Percentiles rank a stretch among this genome's conserved stretches.
These are phyloP conservation scores for Balansia obtecta DNA, from an alignment of 2,329 filamentous ascomycete genomes.

Conservation along the genomic window DNA sequence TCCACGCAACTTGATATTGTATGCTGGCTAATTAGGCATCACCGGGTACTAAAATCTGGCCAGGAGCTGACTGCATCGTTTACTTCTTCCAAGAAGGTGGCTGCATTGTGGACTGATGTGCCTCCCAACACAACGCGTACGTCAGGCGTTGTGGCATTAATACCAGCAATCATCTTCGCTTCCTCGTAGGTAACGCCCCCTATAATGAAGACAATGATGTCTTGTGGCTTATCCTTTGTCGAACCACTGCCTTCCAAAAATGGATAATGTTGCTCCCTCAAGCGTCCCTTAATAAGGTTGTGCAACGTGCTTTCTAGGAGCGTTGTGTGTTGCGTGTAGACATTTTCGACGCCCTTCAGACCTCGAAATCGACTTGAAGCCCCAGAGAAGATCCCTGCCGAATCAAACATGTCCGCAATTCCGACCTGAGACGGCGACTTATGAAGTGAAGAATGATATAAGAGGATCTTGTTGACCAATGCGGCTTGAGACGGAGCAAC, in stretches of 20 bases:
- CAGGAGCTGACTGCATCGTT: slow-evolving; percentile 78
- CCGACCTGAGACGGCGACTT: slow-evolving; percentile 62
- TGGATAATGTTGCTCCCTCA: slow-evolving; percentile 80
- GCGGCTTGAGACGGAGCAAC: slow-evolving; percentile 65
- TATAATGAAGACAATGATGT: slow-evolving; percentile 88
- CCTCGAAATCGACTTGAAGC: slow-evolving; percentile 84
- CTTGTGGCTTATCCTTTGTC: slow-evolving; percentile 90
- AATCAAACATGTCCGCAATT: slow-evolving; percentile 86
- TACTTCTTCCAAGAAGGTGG: slow-evolving; percentile 80
- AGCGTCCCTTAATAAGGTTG: slow-evolving; percentile 80
- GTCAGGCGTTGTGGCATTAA: slow-evolving; percentile 84
- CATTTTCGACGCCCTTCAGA: slow-evolving; percentile 93
- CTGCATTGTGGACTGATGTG: slow-evolving; percentile 78
- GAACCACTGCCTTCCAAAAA: slow-evolving; percentile 82
- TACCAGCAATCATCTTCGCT: slow-evolving; percentile 86
- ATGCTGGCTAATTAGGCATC: slow-evolving; percentile 6
- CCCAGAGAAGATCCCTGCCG: slow-evolving; percentile 79
- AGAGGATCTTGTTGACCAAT: slow-evolving; percentile 68
- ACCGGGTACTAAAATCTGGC: slow-evolving; percentile 48
- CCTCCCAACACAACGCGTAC: slow-evolving; percentile 82
- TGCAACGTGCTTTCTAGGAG: slow-evolving; percentile 78
- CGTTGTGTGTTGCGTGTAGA: slow-evolving; percentile 95
- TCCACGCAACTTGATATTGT: too few relatives aligned
- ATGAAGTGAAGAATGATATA: slow-evolving; percentile 79
- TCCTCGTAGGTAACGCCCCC: slow-evolving; percentile 94